Percentiles rank a stretch among this genome's conserved stretches.
Conservation (phyloP, 78 protist genomes). For the Reticulomyxa filosa region DNA sequence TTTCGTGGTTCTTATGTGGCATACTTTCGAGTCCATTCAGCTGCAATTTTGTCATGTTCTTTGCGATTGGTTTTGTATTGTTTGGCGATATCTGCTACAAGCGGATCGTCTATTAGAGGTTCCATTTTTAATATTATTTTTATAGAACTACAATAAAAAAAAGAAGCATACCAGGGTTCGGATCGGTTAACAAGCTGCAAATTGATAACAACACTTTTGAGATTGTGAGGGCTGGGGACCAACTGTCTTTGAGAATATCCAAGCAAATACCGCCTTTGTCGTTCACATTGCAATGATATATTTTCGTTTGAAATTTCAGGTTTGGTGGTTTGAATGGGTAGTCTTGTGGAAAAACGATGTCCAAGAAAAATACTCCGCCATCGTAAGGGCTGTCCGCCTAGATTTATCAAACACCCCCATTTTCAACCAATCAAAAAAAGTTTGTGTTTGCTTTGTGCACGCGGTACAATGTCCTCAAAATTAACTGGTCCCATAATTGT, state of each 20-base stretch:
- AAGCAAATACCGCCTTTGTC: slow-evolving; percentile 54
- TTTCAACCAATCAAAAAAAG: no score
- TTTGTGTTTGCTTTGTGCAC: background rate
- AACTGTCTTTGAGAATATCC: slow-evolving; percentile 57
- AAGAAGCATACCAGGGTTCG: no score
- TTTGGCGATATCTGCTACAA: slow-evolving; percentile 71
- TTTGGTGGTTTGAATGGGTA: background rate
- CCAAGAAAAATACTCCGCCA: background rate
- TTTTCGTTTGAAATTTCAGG: background rate
- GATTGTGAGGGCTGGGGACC: slow-evolving; percentile 55
- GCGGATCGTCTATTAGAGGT: slow-evolving; percentile 59
- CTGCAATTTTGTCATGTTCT: slow-evolving; percentile 38
- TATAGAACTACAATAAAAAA: no score
- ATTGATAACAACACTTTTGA: slow-evolving; percentile 31
- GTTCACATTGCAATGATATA: background rate
- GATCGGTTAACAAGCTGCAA: slow-evolving; percentile 39
- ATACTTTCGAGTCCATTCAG: slow-evolving; percentile 60
- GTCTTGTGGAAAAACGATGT: background rate
- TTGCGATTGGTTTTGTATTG: slow-evolving; percentile 32
- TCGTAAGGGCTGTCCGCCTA: background rate
- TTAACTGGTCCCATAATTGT: background rate
- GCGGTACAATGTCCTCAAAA: background rate
- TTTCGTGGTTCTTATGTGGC: no score
- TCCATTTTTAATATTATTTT: no score
- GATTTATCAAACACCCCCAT: no score